These are phyloP conservation scores for Saccharomyces hybrid DNA, from an alignment of 1,139 yeast species.

Conservation along the genomic window DNA sequence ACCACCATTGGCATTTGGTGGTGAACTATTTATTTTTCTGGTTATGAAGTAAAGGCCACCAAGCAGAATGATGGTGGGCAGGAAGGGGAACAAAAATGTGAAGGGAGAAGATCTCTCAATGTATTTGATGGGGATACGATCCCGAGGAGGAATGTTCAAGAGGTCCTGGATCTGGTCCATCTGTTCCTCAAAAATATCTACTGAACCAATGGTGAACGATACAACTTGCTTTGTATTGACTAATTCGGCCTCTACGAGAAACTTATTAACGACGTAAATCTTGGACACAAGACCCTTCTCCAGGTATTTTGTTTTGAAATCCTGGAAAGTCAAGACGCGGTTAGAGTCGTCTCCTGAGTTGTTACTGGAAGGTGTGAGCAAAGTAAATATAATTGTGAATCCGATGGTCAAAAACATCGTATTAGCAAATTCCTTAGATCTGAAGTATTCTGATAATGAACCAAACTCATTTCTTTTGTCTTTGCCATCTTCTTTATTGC, in stretches of 20 bases:
- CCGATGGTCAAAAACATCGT: conserved; percentile 34
- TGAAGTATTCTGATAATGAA: conserved; percentile 32
- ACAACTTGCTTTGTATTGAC: conserved; percentile 33
- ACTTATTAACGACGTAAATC: conserved; percentile 67
- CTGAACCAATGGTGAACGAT: conserved; percentile 79
- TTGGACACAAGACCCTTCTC: conserved; percentile 78
- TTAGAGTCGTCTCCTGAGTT: conserved; percentile 24
- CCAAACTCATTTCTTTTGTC: conserved; percentile 24
- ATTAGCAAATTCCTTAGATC: conserved; percentile 36
- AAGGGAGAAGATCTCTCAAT: conserved; percentile 58
- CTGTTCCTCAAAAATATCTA: conserved; percentile 83
- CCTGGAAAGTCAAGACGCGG: conserved; percentile 72
- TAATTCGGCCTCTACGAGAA: conserved; percentile 71
- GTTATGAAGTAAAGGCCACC: conserved; percentile 82
- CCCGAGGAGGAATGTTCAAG: conserved; percentile 51
- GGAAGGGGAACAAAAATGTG: conserved; percentile 58
- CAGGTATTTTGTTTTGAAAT: conserved; percentile 73
- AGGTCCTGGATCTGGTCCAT: conserved; percentile 68
- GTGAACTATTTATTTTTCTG: conserved; percentile 38
- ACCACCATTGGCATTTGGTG: conserved; percentile 39
- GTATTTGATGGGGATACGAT: conserved; percentile 79
- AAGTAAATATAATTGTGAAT: conserved; percentile 33
- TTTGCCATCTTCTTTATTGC: conserved; percentile 20
- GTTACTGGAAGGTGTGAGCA: conserved; percentile 27
- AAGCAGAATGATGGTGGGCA: conserved; percentile 76